A percentile compares a stretch with the other conserved stretches of the same genome.
Evolutionary conservation across 208 protist genomes (phyloP).

Genomic region (Jaenimonas drosophilae): DNA sequence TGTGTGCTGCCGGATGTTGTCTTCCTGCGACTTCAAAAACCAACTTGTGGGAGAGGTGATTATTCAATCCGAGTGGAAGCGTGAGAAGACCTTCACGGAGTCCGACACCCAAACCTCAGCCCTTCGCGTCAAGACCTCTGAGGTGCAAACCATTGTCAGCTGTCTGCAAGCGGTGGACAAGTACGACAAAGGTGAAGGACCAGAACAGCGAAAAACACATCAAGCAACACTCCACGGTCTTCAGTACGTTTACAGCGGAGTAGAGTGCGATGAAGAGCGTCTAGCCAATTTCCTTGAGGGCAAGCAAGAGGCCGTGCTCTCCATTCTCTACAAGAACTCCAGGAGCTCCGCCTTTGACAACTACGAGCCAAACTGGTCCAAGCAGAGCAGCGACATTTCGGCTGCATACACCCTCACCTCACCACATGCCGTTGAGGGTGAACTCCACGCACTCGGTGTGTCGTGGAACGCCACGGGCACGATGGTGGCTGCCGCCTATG

Average conservation of each 20-base stretch:
- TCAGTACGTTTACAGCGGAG: conserved; percentile 69
- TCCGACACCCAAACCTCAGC: conserved; percentile 34
- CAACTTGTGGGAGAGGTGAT: conserved; percentile 64
- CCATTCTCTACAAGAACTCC: conserved; percentile 56
- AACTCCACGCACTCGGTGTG: conserved; percentile 59
- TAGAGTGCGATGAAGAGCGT: conserved; percentile 39
- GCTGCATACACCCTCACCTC: conserved; percentile 56
- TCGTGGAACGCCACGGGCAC: conserved; percentile 80
- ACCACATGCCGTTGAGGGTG: conserved; percentile 35
- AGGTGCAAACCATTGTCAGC: conserved; percentile 59
- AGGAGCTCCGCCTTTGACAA: conserved; percentile 67
- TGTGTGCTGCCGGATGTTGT: conserved; percentile 15
- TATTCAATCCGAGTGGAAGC: conserved; percentile 51
- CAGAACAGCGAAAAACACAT: conserved; percentile 18
- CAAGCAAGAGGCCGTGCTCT: conserved; percentile 31
- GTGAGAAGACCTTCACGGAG: conserved; percentile 19
- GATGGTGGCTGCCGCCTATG: conserved; percentile 82
- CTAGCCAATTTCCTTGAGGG: conserved; percentile 55
- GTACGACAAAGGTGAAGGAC: conserved; percentile 64
- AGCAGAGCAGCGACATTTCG: conserved; percentile 46
- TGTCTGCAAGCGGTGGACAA: conserved; percentile 39
- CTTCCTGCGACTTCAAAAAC: conserved; percentile 61
- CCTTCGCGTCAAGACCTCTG: conserved; percentile 18
- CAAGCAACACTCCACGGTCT: conserved; percentile 59
- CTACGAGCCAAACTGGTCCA: conserved; percentile 81